Percentiles rank a stretch among this genome's conserved stretches.
These are phyloP conservation scores for Scortechinia acanthostroma DNA, from an alignment of 2,329 filamentous ascomycete genomes.

Conservation along the genomic window DNA sequence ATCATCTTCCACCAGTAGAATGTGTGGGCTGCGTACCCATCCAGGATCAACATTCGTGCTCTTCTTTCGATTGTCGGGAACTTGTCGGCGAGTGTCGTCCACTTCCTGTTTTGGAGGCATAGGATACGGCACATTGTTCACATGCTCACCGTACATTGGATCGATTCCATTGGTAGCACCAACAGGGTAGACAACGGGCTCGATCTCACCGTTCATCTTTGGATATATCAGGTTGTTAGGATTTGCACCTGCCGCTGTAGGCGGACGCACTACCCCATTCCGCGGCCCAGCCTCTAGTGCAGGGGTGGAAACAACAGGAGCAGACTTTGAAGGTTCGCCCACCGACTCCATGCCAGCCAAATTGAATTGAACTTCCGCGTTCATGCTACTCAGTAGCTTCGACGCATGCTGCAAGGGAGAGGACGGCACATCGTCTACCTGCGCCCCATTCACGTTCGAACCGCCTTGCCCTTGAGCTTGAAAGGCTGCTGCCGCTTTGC, in stretches of 20 bases:
- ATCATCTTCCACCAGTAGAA: slow-evolving; percentile 53
- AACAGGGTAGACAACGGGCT: slow-evolving; percentile 57
- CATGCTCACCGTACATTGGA: slow-evolving; percentile 61
- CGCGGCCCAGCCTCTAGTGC: neutral
- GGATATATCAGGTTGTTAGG: slow-evolving; percentile 37
- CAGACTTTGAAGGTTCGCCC: slow-evolving; percentile 33
- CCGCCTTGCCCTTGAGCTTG: slow-evolving; percentile 16
- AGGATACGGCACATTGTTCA: slow-evolving; percentile 59
- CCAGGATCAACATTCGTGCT: slow-evolving; percentile 46
- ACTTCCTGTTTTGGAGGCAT: slow-evolving; percentile 49
- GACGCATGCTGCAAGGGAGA: slow-evolving; percentile 58
- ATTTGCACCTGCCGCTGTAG: slow-evolving; percentile 31
- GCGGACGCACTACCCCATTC: slow-evolving; percentile 12
- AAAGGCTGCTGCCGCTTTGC: slow-evolving; percentile 29
- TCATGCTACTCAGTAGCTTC: slow-evolving; percentile 55
- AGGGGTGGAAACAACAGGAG: neutral
- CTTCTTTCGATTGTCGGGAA: slow-evolving; percentile 24
- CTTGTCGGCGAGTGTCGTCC: slow-evolving; percentile 33
- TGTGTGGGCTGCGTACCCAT: slow-evolving; percentile 56
- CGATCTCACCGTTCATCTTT: slow-evolving; percentile 41
- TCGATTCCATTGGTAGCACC: slow-evolving; percentile 59
- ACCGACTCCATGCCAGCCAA: slow-evolving; percentile 51
- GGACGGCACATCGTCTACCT: slow-evolving; percentile 49
- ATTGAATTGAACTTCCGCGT: slow-evolving; percentile 54
- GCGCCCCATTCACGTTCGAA: slow-evolving; percentile 30